Evolutionary conservation across 2,329 filamentous ascomycete species (phyloP), one percentile per base, ranked within the genome.

Genomic region (Aspergillus novofumigatus): DNA sequence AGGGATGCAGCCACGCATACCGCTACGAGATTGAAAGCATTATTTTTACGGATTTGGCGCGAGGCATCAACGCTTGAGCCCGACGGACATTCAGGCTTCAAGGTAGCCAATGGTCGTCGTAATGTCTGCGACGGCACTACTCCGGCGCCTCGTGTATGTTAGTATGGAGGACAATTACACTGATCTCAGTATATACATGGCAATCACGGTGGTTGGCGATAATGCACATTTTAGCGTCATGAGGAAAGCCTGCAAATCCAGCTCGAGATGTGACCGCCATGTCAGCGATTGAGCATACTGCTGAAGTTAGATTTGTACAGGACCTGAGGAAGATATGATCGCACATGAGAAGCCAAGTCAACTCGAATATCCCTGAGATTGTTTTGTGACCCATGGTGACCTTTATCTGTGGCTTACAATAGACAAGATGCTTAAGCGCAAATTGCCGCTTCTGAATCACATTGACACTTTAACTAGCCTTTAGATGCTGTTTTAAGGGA

Each of bases 31-130:
- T 87, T 87, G 57, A 89, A 1, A 86, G 66, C 72, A 90, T 78
- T 5, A 82, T 89, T 70, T 91, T 88, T 14, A 90, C 70, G 65
- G 87, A 90, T 65, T 89, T 91, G 3, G 86, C 86, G 51, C 88
- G 78, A 0, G 88, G 88, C 71, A 89, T 80, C 55, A 90, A 81
- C 17, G 81, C 78, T 57, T 90, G 76, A 0, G 82, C 81, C 1
- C 69, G 28, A 91, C 81, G 1, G 82, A 80, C 58, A 89, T 81
- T 62, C 91, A 83, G 47, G 85, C 82, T 2, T 88, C 75, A 1
- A 91, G 76, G 68, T 90, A 84, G 23, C 82, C 82, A 17, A 73
- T 67, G 9, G 72, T 71, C 14, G 67, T 56, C 14, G 72, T 71
- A 50, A 72, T 59, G 52, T 69, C 63, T 20, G 85, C 61, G 77